phyloP scores from a whole-genome alignment of 2,329 filamentous ascomycete genomes.

The Exutisphaerella laricina region DNA sequence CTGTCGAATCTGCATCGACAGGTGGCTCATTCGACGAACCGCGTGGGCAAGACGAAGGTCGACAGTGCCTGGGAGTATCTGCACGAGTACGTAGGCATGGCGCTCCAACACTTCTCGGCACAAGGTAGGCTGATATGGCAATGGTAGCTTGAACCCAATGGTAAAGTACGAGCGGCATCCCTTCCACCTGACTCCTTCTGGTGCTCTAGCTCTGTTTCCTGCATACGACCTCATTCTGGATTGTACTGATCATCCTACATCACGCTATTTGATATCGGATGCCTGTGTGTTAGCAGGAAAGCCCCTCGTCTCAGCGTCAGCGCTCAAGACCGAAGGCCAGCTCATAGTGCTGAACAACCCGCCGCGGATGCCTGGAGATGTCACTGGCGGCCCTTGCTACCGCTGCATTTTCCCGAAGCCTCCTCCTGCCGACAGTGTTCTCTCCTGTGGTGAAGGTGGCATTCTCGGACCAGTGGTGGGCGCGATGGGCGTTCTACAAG shows the following conservation, averaged over 20 bases:
- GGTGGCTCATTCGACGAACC: constrained; percentile 67
- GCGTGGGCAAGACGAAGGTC: constrained; percentile 72
- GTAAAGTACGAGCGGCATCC: constrained; percentile 59
- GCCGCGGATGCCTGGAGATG: constrained; percentile 53
- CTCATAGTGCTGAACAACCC: constrained; percentile 83
- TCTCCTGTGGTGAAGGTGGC: constrained; percentile 87
- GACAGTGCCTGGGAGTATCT: constrained; percentile 56
- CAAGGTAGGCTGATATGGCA: constrained; percentile 6
- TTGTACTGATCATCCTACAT: constrained; percentile 89
- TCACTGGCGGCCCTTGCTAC: constrained; percentile 75
- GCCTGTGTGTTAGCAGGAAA: constrained; percentile 73
- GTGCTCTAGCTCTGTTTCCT: constrained; percentile 60
- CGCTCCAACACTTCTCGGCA: not conserved
- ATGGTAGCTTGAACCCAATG: constrained; percentile 58
- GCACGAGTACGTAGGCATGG: constrained; percentile 37
- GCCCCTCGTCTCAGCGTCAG: constrained; percentile 81
- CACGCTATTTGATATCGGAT: constrained; percentile 89
- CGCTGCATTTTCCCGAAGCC: constrained; percentile 86
- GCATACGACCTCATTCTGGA: constrained; percentile 82
- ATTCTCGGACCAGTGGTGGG: constrained; percentile 91
- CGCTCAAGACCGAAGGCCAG: constrained; percentile 82
- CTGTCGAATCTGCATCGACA: constrained; percentile 89
- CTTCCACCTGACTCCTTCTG: constrained; percentile 61
- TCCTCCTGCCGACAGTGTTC: constrained; percentile 73
- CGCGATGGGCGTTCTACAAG: constrained; percentile 87